phyloP scores from a whole-genome alignment of 2,329 filamentous ascomycete species.

The Penicillium sp. region DNA sequence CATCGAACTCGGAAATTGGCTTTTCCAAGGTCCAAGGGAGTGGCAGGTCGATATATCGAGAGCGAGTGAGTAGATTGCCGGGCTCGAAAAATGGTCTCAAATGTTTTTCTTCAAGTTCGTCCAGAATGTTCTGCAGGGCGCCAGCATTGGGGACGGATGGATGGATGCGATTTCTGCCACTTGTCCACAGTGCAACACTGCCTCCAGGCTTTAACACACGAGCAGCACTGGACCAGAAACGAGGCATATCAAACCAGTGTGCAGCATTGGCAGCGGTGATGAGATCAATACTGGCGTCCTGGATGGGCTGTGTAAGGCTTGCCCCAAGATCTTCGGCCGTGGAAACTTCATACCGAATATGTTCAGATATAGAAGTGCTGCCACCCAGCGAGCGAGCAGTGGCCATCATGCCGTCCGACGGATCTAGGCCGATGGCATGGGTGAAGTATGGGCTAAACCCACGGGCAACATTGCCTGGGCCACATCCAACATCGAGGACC shows the following conservation, averaged over 20 bases:
- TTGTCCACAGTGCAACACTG: slow-evolving; percentile 58
- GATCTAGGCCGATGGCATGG: slow-evolving; percentile 55
- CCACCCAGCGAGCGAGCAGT: slow-evolving; percentile 48
- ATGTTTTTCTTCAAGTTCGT: slow-evolving; percentile 40
- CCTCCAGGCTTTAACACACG: slow-evolving; percentile 57
- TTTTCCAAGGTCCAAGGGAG: slow-evolving; percentile 55
- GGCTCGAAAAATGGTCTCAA: slow-evolving; percentile 44
- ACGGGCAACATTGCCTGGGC: slow-evolving; percentile 56
- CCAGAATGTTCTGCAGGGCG: slow-evolving; percentile 48
- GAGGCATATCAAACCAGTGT: slow-evolving; percentile 63
- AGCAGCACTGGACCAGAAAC: slow-evolving; percentile 56
- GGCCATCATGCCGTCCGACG: slow-evolving; percentile 58
- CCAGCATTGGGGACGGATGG: slow-evolving; percentile 44
- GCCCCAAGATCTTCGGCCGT: slow-evolving; percentile 51
- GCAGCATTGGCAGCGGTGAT: slow-evolving; percentile 56
- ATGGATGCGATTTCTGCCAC: slow-evolving; percentile 30
- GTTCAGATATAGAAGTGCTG: slow-evolving; percentile 31
- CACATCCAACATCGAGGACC: slow-evolving; percentile 61
- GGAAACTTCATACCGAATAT: slow-evolving; percentile 50
- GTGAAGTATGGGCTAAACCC: slow-evolving; percentile 52
- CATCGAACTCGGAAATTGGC: slow-evolving; percentile 45
- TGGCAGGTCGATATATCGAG: slow-evolving; percentile 47
- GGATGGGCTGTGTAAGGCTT: slow-evolving; percentile 31
- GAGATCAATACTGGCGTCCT: slow-evolving; percentile 51
- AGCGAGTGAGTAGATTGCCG: slow-evolving; percentile 49